Percentiles rank a stretch among this genome's conserved stretches.
phyloP scores from a whole-genome alignment of 495 filamentous ascomycete genomes.

The Aspergillus ellipticus region DNA sequence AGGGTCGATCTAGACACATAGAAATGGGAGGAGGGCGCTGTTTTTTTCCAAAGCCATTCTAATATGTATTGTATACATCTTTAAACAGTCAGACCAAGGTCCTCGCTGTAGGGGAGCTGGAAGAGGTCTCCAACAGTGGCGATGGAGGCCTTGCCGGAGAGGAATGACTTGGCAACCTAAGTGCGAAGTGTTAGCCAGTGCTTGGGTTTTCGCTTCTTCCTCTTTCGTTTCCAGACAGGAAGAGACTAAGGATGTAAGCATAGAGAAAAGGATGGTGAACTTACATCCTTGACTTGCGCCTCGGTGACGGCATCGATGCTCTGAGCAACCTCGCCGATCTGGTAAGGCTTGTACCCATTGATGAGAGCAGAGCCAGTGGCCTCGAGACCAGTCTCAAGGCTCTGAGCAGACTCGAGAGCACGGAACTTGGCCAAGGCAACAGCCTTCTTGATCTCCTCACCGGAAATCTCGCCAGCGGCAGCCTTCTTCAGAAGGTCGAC shows the following conservation, averaged over 20 bases:
- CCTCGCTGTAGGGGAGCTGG: slow-evolving; percentile 86
- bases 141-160: slow-evolving; percentile 84
- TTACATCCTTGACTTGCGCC: slow-evolving; percentile 82
- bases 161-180: slow-evolving; percentile 77
- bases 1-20: slow-evolving; percentile 39
- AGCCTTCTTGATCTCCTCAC: slow-evolving; percentile 88
- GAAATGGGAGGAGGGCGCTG: slow-evolving; percentile 18
- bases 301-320: slow-evolving; percentile 74
- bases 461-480: slow-evolving; percentile 65
- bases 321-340: slow-evolving; percentile 78
- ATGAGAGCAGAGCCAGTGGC: slow-evolving; percentile 73
- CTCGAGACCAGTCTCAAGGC: slow-evolving; percentile 61
- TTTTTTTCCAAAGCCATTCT: slow-evolving; percentile 37
- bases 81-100: slow-evolving; percentile 91
- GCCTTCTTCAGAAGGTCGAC: slow-evolving; percentile 79
- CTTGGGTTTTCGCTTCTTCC: no score
- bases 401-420: slow-evolving; percentile 79
- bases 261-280: slow-evolving; percentile 30
- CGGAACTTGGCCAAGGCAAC: slow-evolving; percentile 90
- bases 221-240: no score
- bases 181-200: background rate
- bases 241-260: background rate
- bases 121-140: slow-evolving; percentile 84
- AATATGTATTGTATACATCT: slow-evolving; percentile 46
- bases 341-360: slow-evolving; percentile 76